Base-by-base conservation (phyloP, 2,329 filamentous ascomycete genomes). In the Aspergillus sp. region DNA sequence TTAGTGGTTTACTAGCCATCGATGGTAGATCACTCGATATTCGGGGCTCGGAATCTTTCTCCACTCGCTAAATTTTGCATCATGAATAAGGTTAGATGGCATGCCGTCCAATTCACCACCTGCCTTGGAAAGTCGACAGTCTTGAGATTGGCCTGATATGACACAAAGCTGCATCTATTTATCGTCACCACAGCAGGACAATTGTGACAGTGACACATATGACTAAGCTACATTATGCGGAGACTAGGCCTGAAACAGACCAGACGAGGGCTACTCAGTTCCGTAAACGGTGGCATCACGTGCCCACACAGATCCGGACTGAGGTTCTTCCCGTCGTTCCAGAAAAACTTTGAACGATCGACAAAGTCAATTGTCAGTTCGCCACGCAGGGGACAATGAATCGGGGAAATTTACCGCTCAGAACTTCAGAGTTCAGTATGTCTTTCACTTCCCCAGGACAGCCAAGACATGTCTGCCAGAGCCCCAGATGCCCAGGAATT, bases 391-490 rank as follows among this genome's bases (percentile, higher is more conserved):
- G 32, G 32, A 36, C 10, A 36, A 5, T 36, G 32, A 36, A 12
- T 13, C 32, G 17, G 17, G 41, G 19, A 21, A 10, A 4, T 43
- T 21, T 17, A 19, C 41, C 41, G 41, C 19, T 43, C 17, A 43
- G 17, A 19, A 19, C 41, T 17, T 43, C 10, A 45, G 10, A 17
- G n/a, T 17, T 17, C 12, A 45, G 8, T 17, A 21, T 45, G 41
- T 21, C 41, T 23, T 45, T 28, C 23, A 10, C 21, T 15, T 50
- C 47, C 13, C 55, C 50, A 45, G 50, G 41, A 47, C 38, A 32
- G 32, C 32, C 12, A 28, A 23, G 55, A 56, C 60, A 60, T 63
- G 60, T 49, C 62, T 57, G 32, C 50, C 52, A 32, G 49, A 55
- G 13, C 41, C 55, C 28, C 48, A 36, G 17, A 43, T 13, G 41